A percentile compares a stretch with the other conserved stretches of the same genome.
phyloP scores from a whole-genome alignment of 23 red algal genomes.

The Gracilaria gracilis region DNA sequence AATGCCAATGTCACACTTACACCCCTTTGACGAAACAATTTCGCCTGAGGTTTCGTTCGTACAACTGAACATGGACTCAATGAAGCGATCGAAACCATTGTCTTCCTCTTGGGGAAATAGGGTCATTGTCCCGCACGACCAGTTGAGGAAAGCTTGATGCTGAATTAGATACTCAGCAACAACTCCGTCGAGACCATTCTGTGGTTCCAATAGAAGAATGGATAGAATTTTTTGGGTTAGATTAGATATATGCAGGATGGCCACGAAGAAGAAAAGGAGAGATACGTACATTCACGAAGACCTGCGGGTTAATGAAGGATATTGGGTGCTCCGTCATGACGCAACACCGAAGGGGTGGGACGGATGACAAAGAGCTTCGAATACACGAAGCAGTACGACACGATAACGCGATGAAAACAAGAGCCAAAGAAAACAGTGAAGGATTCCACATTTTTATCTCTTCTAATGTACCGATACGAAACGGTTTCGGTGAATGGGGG shows the following conservation, averaged over 20 bases:
- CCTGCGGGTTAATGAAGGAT: background rate
- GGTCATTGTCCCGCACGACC: background rate
- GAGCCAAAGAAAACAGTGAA: background rate
- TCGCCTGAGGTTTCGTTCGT: background rate
- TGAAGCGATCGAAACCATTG: background rate
- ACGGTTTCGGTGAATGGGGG: too few relatives aligned
- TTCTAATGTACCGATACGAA: too few relatives aligned
- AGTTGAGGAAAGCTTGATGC: background rate
- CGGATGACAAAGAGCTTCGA: background rate
- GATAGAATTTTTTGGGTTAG: background rate
- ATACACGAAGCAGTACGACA: background rate
- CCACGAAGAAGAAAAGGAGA: background rate
- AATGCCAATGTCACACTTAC: constrained; percentile 25
- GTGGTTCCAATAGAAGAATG: background rate
- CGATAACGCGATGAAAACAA: background rate
- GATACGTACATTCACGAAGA: background rate
- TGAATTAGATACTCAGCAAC: background rate
- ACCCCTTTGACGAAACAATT: background rate
- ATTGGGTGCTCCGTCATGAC: background rate
- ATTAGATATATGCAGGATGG: too few relatives aligned
- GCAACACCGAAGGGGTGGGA: background rate
- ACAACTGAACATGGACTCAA: background rate
- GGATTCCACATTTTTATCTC: background rate
- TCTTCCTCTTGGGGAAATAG: background rate
- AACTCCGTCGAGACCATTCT: background rate